Evolutionary conservation across 257 asterid genomes (phyloP), one percentile per base, ranked within the genome.

Genomic region (Linaria vulgaris): DNA sequence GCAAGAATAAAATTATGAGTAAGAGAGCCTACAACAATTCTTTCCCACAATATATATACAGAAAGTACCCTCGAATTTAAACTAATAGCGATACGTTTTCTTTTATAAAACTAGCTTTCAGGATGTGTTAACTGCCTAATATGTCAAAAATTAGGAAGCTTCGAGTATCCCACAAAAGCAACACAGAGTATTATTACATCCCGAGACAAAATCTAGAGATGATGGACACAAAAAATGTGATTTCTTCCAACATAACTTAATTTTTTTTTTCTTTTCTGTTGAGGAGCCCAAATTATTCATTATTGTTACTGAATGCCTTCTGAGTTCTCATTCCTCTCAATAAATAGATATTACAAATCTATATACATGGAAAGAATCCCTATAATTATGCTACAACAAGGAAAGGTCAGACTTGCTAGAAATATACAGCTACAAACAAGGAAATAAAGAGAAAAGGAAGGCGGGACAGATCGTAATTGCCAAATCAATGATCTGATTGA

Each of bases 211-310:
- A 61, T 44, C 15, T 61, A 61, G 59, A 61, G 55, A 58, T 44
- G 59, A 63, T 17, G 62, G 66, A 14, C 68, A 59, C 50, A 55
- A 56, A 23, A 48, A 50, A 38, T 69, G 50, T 59, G 66, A 59
- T 60, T 63, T 49, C n/a, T 21, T 27, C 34, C 3, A 6, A 27
- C 34, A 27, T 27, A 27, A 27, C 34, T 27, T n/a, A n/a, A 27
- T 6, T 27, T 27, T 27, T 27, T 27, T 15, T 55, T 46, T 39
- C 56, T 27, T 37, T 49, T 43, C n/a, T n/a, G n/a, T n/a, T n/a
- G n/a, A n/a, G n/a, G n/a, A n/a, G n/a, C n/a, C n/a, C n/a, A n/a
- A n/a, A n/a, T n/a, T n/a, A n/a, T n/a, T n/a, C n/a, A n/a, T n/a
- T n/a, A n/a, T n/a, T n/a, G n/a, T n/a, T n/a, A n/a, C n/a, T n/a